phyloP scores from a whole-genome alignment of 2,329 filamentous ascomycete genomes.

The Botrytis tulipae region DNA sequence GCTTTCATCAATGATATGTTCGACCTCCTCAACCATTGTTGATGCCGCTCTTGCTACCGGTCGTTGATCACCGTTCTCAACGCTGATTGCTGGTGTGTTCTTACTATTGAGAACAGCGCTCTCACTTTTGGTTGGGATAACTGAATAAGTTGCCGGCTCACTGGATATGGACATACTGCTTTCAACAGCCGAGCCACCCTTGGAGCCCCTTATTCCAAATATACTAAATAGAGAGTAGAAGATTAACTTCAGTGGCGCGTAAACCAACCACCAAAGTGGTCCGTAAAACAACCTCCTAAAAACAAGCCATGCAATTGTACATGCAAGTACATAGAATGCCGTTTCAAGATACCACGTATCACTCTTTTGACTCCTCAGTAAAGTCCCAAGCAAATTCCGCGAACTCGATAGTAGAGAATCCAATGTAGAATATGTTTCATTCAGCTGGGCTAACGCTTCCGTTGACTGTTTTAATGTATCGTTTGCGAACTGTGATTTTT shows the following conservation, averaged over 20 bases:
- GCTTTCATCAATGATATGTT: slow-evolving; percentile 50
- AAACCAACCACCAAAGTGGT: slow-evolving; percentile 84
- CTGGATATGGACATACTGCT: slow-evolving; percentile 23
- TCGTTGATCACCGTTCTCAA: background rate
- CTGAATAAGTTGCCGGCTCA: slow-evolving; percentile 20
- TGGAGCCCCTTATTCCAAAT: slow-evolving; percentile 44
- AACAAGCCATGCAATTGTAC: slow-evolving; percentile 79
- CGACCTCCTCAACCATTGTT: slow-evolving; percentile 52
- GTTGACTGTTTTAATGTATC: slow-evolving; percentile 84
- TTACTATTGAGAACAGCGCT: background rate
- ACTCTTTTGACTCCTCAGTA: slow-evolving; percentile 86
- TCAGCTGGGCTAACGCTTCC: slow-evolving; percentile 74
- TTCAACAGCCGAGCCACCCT: slow-evolving; percentile 22
- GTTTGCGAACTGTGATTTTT: slow-evolving; percentile 83
- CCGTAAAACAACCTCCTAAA: slow-evolving; percentile 86
- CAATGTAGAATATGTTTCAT: slow-evolving; percentile 76
- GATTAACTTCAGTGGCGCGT: slow-evolving; percentile 71
- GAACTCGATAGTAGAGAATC: slow-evolving; percentile 75
- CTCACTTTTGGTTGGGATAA: slow-evolving; percentile 28
- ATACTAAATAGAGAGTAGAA: slow-evolving; percentile 59
- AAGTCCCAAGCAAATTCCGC: slow-evolving; percentile 69
- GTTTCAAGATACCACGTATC: slow-evolving; percentile 98
- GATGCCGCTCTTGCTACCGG: slow-evolving; percentile 27
- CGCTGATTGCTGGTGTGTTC: background rate
- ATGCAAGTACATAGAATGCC: slow-evolving; percentile 76